Evolutionary conservation across 768 basidiomycete species (phyloP).

Genomic region (Boletus subcaerulescens): DNA sequence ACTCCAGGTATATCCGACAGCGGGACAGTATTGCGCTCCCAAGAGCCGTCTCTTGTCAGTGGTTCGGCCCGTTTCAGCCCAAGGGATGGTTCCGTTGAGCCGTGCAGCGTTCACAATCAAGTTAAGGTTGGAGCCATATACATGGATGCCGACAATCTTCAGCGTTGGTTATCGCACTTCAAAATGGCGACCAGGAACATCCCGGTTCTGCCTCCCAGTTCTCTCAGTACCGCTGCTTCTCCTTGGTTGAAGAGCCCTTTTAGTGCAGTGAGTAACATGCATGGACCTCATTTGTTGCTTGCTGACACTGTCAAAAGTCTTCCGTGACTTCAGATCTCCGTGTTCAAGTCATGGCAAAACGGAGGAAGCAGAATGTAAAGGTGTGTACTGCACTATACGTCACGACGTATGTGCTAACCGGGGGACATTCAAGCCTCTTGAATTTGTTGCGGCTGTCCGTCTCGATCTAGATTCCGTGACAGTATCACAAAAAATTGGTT

Average conservation of each 20-base stretch:
- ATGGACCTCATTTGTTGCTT: not conserved
- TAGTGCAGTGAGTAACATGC: constrained; percentile 16
- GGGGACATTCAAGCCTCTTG: constrained; percentile 14
- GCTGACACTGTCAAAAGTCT: constrained; percentile 17
- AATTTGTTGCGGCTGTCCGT: constrained; percentile 37
- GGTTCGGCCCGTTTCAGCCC: constrained; percentile 60
- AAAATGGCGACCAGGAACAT: constrained; percentile 3
- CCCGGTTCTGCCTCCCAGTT: not conserved
- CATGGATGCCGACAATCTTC: constrained; percentile 44
- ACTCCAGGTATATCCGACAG: constrained; percentile 23
- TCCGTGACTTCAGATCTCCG: constrained; percentile 15
- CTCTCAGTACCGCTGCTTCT: constrained; percentile 11
- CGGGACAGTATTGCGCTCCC: constrained; percentile 43
- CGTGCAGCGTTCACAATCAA: constrained; percentile 47
- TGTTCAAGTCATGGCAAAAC: constrained; percentile 8
- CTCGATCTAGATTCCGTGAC: constrained; percentile 49
- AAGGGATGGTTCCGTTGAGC: constrained; percentile 49
- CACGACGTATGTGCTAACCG: not conserved
- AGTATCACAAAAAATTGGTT: constrained; percentile 37
- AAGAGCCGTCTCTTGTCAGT: constrained; percentile 42
- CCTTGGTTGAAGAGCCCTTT: constrained; percentile 31
- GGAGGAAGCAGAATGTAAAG: constrained; percentile 17
- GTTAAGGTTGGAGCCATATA: constrained; percentile 47
- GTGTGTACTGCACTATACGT: constrained; percentile 9
- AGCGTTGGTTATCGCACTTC: constrained; percentile 13